These are phyloP conservation scores for Acanthamoeba culbertsoni DNA, from an alignment of 208 protist species.

Conservation along the genomic window DNA sequence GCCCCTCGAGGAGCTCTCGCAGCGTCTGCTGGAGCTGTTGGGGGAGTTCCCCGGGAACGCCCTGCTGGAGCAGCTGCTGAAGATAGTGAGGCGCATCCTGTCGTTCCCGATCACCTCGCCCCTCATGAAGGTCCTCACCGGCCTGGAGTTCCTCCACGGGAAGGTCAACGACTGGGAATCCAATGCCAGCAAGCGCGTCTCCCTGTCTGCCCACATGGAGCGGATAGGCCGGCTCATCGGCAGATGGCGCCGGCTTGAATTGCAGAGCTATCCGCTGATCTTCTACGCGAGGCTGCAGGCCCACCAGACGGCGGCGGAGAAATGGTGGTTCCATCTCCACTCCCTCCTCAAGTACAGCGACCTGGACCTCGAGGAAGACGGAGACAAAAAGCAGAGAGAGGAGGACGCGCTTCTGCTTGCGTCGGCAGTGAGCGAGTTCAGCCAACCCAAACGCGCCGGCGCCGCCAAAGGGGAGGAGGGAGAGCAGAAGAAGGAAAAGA, in stretches of 20 bases:
- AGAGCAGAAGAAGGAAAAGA: background rate
- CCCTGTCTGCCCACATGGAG: constrained; percentile 83
- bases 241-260: constrained; percentile 95
- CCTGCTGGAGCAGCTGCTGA: constrained; percentile 86
- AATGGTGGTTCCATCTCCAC: constrained; percentile 83
- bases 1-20: constrained; percentile 46
- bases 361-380: background rate
- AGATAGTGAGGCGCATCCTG: constrained; percentile 88
- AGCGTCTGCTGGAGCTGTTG: constrained; percentile 83
- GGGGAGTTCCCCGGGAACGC: constrained; percentile 90
- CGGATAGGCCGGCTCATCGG: constrained; percentile 91
- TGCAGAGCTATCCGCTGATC: constrained; percentile 91
- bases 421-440: background rate
- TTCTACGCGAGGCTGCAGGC: constrained; percentile 62
- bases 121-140: constrained; percentile 87
- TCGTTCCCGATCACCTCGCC: constrained; percentile 85
- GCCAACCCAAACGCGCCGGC: background rate
- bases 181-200: constrained; percentile 86
- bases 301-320: constrained; percentile 47
- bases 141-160: constrained; percentile 93
- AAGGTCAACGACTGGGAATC: constrained; percentile 96
- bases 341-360: constrained; percentile 57
- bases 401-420: background rate
- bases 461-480: background rate
- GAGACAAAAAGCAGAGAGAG: background rate